Evolutionary conservation across 2,329 filamentous ascomycete species (phyloP), one percentile per base, ranked within the genome.

Genomic region (Lasiodiplodia gonubiensis): DNA sequence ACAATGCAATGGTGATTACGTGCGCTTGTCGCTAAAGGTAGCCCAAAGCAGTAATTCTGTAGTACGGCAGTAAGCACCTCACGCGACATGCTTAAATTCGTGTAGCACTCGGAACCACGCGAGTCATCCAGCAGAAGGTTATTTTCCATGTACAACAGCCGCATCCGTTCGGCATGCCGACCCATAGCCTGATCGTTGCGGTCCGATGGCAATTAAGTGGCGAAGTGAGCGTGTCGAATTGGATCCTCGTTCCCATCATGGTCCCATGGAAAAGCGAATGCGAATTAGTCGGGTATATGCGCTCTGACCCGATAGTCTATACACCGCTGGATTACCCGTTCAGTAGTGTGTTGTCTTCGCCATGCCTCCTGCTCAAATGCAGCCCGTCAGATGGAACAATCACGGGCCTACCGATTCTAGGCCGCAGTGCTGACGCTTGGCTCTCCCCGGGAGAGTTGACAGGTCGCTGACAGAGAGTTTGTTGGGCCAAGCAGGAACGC

Each of bases 101-200:
- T 51, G 59, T 14, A 16, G 35, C 54, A 21, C 8, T 48, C 23
- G 55, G 23, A 25, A 48, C 12, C 8, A 49, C 25, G 33, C 42
- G 16, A 14, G 42, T 49, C 57, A 48, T 33, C 3, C n/a, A 18
- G 11, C 35, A 27, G 46, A 63, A 63, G 59, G 27, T 63, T 63
- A 51, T 48, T 51, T 35, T 51, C 42, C 27, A 2, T 25, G 59
- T 51, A 30, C 11, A 37, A 63, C 59, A 21, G 16, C 25, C 39
- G 57, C 7, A 7, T 16, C 55, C 21, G 25, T n/a, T 63, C 59
- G 59, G 59, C 59, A 63, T 51, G 46, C 59, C 59, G 59, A 37
- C 11, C 30, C 16, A 6, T 12, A 46, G n/a, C 14, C 21, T 18
- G 16, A 35, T 4, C 7, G 39, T 11, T 18, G 30, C 16, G 23